These are phyloP conservation scores for Vitis hybrid DNA, from an alignment of 177 flowering plant species.

Conservation along the genomic window DNA sequence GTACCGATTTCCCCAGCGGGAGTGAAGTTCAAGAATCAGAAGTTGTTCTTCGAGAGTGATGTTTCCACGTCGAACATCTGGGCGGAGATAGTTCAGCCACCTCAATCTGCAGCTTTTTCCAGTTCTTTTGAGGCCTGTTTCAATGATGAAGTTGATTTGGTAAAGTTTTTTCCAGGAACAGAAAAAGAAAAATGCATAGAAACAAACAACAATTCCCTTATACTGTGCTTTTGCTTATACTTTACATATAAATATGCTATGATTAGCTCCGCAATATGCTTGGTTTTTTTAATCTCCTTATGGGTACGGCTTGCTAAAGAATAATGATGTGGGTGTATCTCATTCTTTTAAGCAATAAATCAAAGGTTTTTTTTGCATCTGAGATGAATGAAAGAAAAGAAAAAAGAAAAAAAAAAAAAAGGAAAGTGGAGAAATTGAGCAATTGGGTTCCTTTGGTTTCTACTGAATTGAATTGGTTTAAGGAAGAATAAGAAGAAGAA, in stretches of 20 bases:
- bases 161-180: slow-evolving; percentile 10
- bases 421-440: background rate
- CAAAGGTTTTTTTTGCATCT: no score
- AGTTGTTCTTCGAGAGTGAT: slow-evolving; percentile 72
- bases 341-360: no score
- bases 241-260: no score
- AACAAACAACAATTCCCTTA: background rate
- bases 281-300: no score
- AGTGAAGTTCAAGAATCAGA: slow-evolving; percentile 65
- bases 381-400: background rate
- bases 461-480: no score
- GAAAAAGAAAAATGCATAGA: background rate
- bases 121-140: slow-evolving; percentile 50
- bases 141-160: slow-evolving; percentile 8
- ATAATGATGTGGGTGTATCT: no score
- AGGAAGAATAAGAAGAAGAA: no score
- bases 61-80: slow-evolving; percentile 66
- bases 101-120: slow-evolving; percentile 62
- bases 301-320: no score
- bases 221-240: no score
- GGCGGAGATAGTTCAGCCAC: slow-evolving; percentile 70
- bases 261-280: no score
- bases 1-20: slow-evolving; percentile 69
- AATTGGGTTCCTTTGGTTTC: no score
- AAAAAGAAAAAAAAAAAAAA: background rate